Evolutionary conservation across 352 stramenopile genomes (phyloP).

Genomic region (Phytophthora meadii): DNA sequence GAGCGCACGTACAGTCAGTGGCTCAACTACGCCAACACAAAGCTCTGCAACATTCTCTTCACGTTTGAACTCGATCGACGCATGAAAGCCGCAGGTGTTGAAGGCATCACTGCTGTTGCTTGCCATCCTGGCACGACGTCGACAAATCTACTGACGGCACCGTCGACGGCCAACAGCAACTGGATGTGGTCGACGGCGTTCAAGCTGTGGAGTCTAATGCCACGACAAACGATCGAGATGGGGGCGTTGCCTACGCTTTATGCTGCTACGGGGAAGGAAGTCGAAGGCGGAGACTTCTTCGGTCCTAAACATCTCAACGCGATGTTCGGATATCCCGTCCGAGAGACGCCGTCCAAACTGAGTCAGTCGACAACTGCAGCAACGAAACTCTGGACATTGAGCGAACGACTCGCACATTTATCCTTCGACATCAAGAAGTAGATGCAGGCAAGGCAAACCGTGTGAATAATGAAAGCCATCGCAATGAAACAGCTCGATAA

Average conservation of each 20-base stretch:
- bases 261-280: conserved; percentile 34
- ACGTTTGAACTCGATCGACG: conserved; percentile 51
- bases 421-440: conserved; percentile 36
- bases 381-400: conserved; percentile 51
- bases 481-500: conserved; percentile 11
- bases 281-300: conserved; percentile 36
- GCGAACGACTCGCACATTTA: conserved; percentile 47
- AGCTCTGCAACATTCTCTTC: conserved; percentile 70
- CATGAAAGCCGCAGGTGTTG: conserved; percentile 31
- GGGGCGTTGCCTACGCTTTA: conserved; percentile 56
- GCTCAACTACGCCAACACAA: conserved; percentile 56
- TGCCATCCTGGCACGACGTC: conserved; percentile 49
- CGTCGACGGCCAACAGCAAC: conserved; percentile 31
- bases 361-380: conserved; percentile 34
- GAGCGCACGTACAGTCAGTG: conserved; percentile 42
- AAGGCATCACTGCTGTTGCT: conserved; percentile 31
- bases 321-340: conserved; percentile 43
- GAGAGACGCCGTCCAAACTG: conserved; percentile 34
- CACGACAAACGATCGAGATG: conserved; percentile 38
- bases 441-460: neutral
- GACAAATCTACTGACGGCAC: conserved; percentile 43
- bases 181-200: conserved; percentile 36
- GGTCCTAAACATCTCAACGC: conserved; percentile 44
- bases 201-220: conserved; percentile 31
- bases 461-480: conserved; percentile 10